phyloP scores from a whole-genome alignment of 108 stramenopile genomes.

The Skeletonema potamos region DNA sequence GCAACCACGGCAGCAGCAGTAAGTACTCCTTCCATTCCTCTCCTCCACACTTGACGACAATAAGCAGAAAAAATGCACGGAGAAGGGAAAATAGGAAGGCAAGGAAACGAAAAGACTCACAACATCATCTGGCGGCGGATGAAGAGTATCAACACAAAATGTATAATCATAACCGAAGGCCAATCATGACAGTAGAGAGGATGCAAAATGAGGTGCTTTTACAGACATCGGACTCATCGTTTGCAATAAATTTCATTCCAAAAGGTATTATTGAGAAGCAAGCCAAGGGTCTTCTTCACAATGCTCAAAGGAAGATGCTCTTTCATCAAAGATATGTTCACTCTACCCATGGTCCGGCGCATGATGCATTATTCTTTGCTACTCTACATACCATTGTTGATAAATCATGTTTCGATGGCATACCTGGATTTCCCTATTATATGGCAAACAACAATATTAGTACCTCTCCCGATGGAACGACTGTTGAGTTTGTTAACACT shows the following conservation, averaged over 20 bases:
- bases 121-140: background rate
- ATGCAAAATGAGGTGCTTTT: background rate
- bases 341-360: background rate
- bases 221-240: background rate
- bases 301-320: conserved; percentile 3
- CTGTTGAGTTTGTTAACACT: background rate
- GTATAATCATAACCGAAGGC: background rate
- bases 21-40: background rate
- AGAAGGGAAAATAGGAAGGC: background rate
- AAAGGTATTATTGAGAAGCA: background rate
- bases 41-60: background rate
- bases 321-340: background rate
- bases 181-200: background rate
- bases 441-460: background rate
- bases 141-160: background rate
- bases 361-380: background rate
- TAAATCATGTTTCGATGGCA: background rate
- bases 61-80: background rate
- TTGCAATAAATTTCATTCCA: background rate
- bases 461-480: background rate
- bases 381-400: background rate
- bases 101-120: background rate
- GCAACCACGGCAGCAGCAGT: background rate
- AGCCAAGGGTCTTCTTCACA: background rate
- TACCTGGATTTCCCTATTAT: background rate